A percentile compares a stretch with the other conserved stretches of the same genome.
phyloP scores from a whole-genome alignment of 169 alveolate genomes.

The Plasmodium knowlesi region DNA sequence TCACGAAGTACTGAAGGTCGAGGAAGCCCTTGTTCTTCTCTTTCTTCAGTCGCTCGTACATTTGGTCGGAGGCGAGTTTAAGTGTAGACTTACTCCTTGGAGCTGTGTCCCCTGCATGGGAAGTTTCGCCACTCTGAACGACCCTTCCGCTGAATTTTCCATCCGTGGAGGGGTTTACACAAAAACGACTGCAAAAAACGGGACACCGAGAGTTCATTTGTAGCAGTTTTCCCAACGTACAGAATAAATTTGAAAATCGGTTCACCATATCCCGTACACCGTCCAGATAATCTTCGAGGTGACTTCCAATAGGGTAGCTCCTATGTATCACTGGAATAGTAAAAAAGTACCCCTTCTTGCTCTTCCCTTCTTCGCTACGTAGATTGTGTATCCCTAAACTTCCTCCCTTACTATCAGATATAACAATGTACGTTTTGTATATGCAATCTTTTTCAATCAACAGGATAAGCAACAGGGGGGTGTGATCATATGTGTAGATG shows the following conservation, averaged over 20 bases:
- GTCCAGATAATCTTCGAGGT: slow-evolving; percentile 17
- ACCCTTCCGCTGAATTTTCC: neutral
- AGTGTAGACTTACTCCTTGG: neutral
- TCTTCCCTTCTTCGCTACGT: neutral
- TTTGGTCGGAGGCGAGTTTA: neutral
- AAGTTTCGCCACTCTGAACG: too few species aligned
- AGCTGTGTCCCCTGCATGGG: neutral
- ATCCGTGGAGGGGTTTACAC: neutral
- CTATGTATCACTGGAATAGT: slow-evolving; percentile 61
- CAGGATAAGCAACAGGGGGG: slow-evolving; percentile 25
- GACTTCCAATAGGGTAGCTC: neutral
- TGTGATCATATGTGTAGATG: slow-evolving; percentile 7
- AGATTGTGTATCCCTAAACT: neutral
- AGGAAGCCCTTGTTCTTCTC: slow-evolving; percentile 4
- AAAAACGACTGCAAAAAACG: neutral
- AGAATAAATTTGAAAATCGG: slow-evolving; percentile 34
- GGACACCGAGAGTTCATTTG: slow-evolving; percentile 23
- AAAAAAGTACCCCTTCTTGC: neutral
- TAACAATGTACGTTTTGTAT: slow-evolving; percentile 22
- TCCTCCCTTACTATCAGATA: neutral
- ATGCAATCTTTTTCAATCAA: slow-evolving; percentile 35
- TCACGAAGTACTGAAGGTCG: slow-evolving; percentile 54
- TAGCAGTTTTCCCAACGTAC: slow-evolving; percentile 8
- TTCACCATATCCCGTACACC: slow-evolving; percentile 11
- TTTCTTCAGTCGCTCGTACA: neutral